These are phyloP conservation scores for Globisporangium heterothallicum DNA, from an alignment of 352 stramenopile genomes.

Conservation along the genomic window DNA sequence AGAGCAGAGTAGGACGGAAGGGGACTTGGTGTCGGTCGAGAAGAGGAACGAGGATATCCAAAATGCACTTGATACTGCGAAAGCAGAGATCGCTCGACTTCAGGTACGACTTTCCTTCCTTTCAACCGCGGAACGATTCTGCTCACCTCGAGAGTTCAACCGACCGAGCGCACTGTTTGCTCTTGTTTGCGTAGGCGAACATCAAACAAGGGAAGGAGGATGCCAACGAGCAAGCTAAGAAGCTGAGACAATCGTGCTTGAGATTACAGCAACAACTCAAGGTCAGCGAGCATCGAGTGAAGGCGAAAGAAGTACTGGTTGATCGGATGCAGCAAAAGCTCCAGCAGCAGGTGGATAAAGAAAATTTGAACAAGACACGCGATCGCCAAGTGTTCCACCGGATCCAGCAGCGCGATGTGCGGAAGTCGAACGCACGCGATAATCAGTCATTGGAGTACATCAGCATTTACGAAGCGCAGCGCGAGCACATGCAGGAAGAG, in stretches of 20 bases:
- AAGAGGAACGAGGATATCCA: slow-evolving; percentile 44
- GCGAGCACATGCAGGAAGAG: slow-evolving; percentile 70
- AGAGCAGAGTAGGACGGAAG: slow-evolving; percentile 41
- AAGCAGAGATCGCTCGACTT: slow-evolving; percentile 48
- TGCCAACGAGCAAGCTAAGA: slow-evolving; percentile 41
- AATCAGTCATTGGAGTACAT: slow-evolving; percentile 67
- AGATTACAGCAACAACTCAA: slow-evolving; percentile 82
- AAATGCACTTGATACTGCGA: slow-evolving; percentile 39
- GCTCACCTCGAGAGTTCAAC: slow-evolving; percentile 3
- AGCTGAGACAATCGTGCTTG: slow-evolving; percentile 52
- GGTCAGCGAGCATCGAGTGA: slow-evolving; percentile 82
- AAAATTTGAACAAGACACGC: slow-evolving; percentile 51
- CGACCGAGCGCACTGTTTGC: neutral
- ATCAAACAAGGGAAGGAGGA: slow-evolving; percentile 43
- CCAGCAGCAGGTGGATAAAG: slow-evolving; percentile 71
- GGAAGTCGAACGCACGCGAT: slow-evolving; percentile 49
- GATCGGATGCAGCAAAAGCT: slow-evolving; percentile 81
- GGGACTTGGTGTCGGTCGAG: slow-evolving; percentile 33
- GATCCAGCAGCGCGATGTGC: slow-evolving; percentile 59
- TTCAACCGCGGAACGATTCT: neutral
- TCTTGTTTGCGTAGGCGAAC: slow-evolving; percentile 26
- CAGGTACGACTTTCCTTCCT: slow-evolving; percentile 26
- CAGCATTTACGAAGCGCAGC: slow-evolving; percentile 61
- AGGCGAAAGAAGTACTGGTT: slow-evolving; percentile 77
- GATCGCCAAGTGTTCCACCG: slow-evolving; percentile 59